Percentiles rank a stretch among this genome's conserved stretches.
phyloP scores from a whole-genome alignment of 805 yeast species.

The Candida piceae region DNA sequence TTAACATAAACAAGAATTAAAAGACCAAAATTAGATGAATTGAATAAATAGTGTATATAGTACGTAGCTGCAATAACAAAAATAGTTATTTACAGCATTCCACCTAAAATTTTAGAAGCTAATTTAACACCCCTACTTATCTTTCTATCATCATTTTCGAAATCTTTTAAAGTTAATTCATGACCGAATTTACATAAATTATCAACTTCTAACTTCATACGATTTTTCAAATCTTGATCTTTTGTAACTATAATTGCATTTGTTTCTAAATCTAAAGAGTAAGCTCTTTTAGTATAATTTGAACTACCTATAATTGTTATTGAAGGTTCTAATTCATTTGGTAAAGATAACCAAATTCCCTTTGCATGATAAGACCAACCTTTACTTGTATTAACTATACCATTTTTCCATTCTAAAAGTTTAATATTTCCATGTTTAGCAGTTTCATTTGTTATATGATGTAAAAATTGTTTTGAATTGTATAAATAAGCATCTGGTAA shows the following conservation, averaged over 20 bases:
- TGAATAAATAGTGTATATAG: not conserved
- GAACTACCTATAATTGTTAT: slow-evolving; percentile 87
- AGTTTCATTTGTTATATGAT: slow-evolving; percentile 5
- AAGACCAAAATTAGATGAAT: not conserved
- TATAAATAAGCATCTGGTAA: slow-evolving; percentile 85
- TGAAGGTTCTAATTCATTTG: slow-evolving; percentile 55
- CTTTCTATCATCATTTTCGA: slow-evolving; percentile 54
- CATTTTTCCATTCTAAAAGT: slow-evolving; percentile 82
- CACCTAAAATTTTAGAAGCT: slow-evolving; percentile 61
- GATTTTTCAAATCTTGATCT: slow-evolving; percentile 50
- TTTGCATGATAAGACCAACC: slow-evolving; percentile 99
- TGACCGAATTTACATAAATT: slow-evolving; percentile 51
- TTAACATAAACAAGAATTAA: too few species aligned
- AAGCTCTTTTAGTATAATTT: slow-evolving; percentile 87
- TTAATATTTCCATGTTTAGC: slow-evolving; percentile 32
- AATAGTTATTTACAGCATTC: slow-evolving; percentile 33
- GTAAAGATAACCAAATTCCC: slow-evolving; percentile 78
- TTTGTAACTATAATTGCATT: slow-evolving; percentile 76
- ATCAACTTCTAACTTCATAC: slow-evolving; percentile 60
- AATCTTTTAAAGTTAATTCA: slow-evolving; percentile 54
- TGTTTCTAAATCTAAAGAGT: slow-evolving; percentile 80
- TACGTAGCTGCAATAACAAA: not conserved
- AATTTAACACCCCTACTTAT: slow-evolving; percentile 59
- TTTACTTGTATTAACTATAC: slow-evolving; percentile 68
- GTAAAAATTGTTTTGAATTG: slow-evolving; percentile 64